Evolutionary conservation across 345 rosid species (phyloP).

Genomic region (Carallia brachiata): DNA sequence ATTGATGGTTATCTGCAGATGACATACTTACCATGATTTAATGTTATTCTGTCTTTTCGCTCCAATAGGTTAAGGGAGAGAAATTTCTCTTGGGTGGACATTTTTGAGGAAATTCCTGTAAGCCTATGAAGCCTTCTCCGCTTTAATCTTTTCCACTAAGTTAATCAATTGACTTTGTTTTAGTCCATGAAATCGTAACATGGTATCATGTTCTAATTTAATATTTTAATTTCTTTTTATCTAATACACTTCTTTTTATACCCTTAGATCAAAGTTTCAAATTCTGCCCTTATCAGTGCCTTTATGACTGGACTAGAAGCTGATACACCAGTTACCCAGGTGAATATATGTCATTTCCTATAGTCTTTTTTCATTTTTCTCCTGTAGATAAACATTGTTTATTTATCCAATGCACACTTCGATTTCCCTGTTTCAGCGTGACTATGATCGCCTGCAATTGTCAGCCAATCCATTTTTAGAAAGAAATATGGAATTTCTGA

Average conservation of each 20-base stretch:
- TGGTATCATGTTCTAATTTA: not conserved
- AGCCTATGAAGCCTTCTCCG: constrained; percentile 28
- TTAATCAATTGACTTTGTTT: not conserved
- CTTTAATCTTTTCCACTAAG: not conserved
- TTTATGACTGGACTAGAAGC: constrained; percentile 95
- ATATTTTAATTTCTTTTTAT: not conserved
- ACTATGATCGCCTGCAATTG: constrained; percentile 85
- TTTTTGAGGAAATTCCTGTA: constrained; percentile 99
- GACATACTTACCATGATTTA: no score
- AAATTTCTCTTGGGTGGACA: constrained; percentile 98
- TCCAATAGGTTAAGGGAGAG: constrained; percentile 87
- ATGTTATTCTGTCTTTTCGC: not conserved
- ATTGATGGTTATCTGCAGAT: constrained; percentile 3
- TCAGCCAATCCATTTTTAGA: constrained; percentile 80
- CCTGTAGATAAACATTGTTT: not conserved
- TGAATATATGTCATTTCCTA: constrained; percentile 18
- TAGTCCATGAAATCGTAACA: not conserved
- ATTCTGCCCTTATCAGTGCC: constrained; percentile 96
- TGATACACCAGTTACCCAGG: constrained; percentile 88
- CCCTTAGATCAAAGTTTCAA: constrained; percentile 89
- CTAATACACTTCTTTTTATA: constrained; percentile 11
- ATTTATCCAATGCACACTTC: not conserved
- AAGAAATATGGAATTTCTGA: constrained; percentile 91
- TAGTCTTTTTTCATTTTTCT: not conserved
- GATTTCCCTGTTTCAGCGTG: constrained; percentile 50